A percentile compares a stretch with the other conserved stretches of the same genome.
These are phyloP conservation scores for Leptomonas pyrrhocoris DNA, from an alignment of 208 protist genomes.

Conservation along the genomic window DNA sequence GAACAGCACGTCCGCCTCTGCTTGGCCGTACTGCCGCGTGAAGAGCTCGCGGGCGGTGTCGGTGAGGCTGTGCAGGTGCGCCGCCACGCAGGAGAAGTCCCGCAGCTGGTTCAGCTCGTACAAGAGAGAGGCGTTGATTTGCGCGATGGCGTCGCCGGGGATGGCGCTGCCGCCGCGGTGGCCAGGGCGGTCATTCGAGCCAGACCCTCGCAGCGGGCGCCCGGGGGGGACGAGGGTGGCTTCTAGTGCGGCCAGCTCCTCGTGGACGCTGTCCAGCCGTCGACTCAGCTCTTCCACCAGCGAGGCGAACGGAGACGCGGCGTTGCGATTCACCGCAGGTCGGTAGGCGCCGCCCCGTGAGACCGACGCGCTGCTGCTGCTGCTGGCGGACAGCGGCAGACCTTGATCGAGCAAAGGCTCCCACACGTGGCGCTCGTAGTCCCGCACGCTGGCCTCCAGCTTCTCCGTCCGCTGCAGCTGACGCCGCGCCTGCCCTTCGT, in stretches of 20 bases:
- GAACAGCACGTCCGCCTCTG: slow-evolving; percentile 73
- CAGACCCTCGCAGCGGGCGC: slow-evolving; percentile 12
- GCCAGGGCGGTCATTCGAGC: slow-evolving; percentile 7
- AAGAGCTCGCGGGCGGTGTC: slow-evolving; percentile 63
- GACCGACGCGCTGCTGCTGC: not conserved
- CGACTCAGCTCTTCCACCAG: slow-evolving; percentile 44
- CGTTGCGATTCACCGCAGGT: slow-evolving; percentile 13
- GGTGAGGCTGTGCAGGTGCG: slow-evolving; percentile 58
- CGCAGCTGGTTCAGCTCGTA: slow-evolving; percentile 69
- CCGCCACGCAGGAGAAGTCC: slow-evolving; percentile 56
- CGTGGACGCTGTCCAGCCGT: slow-evolving; percentile 49
- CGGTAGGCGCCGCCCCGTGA: slow-evolving; percentile 32
- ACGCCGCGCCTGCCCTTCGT: slow-evolving; percentile 54
- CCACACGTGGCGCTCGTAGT: slow-evolving; percentile 70
- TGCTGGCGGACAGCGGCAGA: slow-evolving; percentile 8
- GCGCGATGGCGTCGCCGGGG: slow-evolving; percentile 43
- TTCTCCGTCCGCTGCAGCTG: slow-evolving; percentile 53
- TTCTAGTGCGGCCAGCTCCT: slow-evolving; percentile 49
- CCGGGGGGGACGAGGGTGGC: slow-evolving; percentile 48
- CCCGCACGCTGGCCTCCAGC: slow-evolving; percentile 55
- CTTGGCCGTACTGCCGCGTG: slow-evolving; percentile 64
- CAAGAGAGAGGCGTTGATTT: slow-evolving; percentile 68
- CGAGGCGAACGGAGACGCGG: slow-evolving; percentile 35
- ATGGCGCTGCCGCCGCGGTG: slow-evolving; percentile 18
- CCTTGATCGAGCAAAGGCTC: slow-evolving; percentile 64